These are phyloP conservation scores for Fusarium setosum DNA, from an alignment of 2,329 filamentous ascomycete species.

Conservation along the genomic window DNA sequence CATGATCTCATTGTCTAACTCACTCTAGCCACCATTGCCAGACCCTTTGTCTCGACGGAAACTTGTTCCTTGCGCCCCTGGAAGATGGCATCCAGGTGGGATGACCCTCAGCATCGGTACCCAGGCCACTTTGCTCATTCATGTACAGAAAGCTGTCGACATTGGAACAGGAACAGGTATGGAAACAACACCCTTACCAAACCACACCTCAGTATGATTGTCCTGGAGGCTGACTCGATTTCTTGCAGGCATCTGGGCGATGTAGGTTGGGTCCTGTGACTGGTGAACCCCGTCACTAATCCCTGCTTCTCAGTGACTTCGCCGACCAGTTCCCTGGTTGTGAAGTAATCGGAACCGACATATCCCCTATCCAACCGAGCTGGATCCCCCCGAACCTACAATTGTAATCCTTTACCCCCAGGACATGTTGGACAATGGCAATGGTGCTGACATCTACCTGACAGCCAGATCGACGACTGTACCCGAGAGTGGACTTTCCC, in stretches of 20 bases:
- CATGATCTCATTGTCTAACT: background rate
- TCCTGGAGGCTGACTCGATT: background rate
- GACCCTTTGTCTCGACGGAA: background rate
- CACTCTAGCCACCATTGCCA: background rate
- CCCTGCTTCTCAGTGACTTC: constrained; percentile 6
- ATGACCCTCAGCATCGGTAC: background rate
- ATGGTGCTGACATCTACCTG: no score
- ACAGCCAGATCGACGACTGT: constrained; percentile 69
- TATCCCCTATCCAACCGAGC: constrained; percentile 16
- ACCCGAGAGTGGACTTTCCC: constrained; percentile 60
- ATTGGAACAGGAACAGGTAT: constrained; percentile 3
- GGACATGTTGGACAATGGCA: no score
- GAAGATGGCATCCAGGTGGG: background rate
- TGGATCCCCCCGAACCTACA: constrained; percentile 10
- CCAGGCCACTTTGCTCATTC: background rate
- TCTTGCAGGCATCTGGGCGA: background rate
- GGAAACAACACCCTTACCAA: background rate
- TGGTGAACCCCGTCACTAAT: background rate
- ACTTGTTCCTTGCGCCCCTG: background rate
- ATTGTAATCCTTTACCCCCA: background rate
- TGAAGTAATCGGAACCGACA: constrained; percentile 14
- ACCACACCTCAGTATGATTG: no score
- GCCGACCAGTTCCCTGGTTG: constrained; percentile 10
- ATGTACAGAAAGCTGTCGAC: background rate
- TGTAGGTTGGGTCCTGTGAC: background rate